Base-by-base conservation (phyloP, 2,329 filamentous ascomycete genomes). In the Macroventuria anomochaeta region DNA sequence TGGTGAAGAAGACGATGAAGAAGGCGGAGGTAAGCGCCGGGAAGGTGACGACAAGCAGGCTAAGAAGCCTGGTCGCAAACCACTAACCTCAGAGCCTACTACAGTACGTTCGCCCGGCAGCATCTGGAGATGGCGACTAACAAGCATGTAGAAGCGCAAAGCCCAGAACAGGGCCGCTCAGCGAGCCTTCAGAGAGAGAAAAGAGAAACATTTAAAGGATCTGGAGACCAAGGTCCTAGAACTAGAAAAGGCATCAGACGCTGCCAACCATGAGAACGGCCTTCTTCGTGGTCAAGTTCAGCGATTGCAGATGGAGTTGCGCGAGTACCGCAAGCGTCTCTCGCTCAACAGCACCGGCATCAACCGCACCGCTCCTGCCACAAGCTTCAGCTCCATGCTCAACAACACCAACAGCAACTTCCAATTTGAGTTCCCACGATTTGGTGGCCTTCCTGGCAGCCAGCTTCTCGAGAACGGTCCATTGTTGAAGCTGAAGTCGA, bases 11-110 rank as follows among this genome's bases (percentile, higher is more conserved):
- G 77, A 79, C 15, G 73, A 89, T 11, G 79, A 86, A 1, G 88
- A 89, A 5, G 89, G 74, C 37, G 85, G 85, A 62, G 85, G 86
- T 53, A 95, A 93, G 80, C 85, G 91, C 61, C 85, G 90, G 55
- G 92, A 96, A 76, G 86, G 88, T 53, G 87, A 91, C 50, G 91
- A 93, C 37, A 96, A 95, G 77, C 82, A 88, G 36, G 86, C 91
- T 20, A 97, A 97, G 85, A 99, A 97, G 79, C 93, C 95, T 4
- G 95, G 95, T 43, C 86, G 95, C 59, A 99, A 99, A 81, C 95
- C 93, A 17, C 81, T 97, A 68, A 97, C 91, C 40, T 96, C 91
- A 18, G 95, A 97, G 76, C 95, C 95, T 20, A 97, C 90, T 64
- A 95, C 93, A 63, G 93, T 97, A 87, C 80, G 93, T 85, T 40